These are phyloP conservation scores for Puccinia novopanici DNA, from an alignment of 1,284 basidiomycete species.

Conservation along the genomic window DNA sequence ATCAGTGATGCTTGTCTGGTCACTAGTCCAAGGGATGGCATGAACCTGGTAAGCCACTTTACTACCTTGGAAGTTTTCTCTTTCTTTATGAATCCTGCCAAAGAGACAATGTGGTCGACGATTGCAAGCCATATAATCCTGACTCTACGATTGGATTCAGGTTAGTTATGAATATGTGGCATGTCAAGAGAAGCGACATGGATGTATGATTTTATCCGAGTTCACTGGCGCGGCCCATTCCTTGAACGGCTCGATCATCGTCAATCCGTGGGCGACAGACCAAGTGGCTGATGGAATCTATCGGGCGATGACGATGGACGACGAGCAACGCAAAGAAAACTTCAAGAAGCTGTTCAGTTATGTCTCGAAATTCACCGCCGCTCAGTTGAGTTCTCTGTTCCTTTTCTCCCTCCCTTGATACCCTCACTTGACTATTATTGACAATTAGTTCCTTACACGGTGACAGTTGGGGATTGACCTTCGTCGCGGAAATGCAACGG, in stretches of 20 bases:
- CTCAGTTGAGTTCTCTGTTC: conserved; percentile 15
- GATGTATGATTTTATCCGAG: conserved; percentile 95
- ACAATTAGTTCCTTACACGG: neutral
- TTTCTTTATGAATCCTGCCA: neutral
- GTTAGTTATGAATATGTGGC: conserved; percentile 99
- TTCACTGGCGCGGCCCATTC: conserved; percentile 97
- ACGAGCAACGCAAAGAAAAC: conserved; percentile 78
- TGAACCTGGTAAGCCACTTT: conserved; percentile 88
- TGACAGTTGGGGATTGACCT: conserved; percentile 40
- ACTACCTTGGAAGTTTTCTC: neutral
- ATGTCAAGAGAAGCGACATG: conserved; percentile 86
- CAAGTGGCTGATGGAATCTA: conserved; percentile 94
- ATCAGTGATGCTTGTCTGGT: conserved; percentile 95
- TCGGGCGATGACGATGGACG: conserved; percentile 85
- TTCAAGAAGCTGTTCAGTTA: conserved; percentile 86
- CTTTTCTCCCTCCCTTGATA: neutral
- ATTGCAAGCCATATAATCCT: neutral
- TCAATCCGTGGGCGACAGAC: conserved; percentile 78
- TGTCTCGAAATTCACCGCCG: conserved; percentile 52
- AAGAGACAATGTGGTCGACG: neutral
- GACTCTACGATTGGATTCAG: conserved; percentile 60
- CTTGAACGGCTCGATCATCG: conserved; percentile 86
- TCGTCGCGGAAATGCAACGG: conserved; percentile 45
- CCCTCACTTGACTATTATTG: neutral
- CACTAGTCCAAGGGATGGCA: conserved; percentile 91